Evolutionary conservation across 1,284 basidiomycete genomes (phyloP).

Genomic region (Malassezia globosa): DNA sequence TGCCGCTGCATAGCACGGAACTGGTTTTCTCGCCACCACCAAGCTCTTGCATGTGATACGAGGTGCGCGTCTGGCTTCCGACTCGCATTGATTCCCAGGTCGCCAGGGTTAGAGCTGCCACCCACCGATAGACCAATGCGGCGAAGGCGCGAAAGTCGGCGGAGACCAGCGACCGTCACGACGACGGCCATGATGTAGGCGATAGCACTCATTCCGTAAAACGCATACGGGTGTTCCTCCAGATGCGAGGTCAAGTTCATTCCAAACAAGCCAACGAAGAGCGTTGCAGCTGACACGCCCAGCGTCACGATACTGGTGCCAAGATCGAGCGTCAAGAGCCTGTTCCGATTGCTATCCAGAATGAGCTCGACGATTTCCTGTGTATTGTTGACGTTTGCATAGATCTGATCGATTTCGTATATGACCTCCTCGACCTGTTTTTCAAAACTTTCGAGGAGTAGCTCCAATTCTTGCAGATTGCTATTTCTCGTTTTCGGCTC

Average conservation of each 20-base stretch:
- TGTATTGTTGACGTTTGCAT: conserved; percentile 65
- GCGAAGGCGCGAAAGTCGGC: conserved; percentile 21
- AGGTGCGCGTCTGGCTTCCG: conserved; percentile 6
- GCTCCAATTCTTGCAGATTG: conserved; percentile 63
- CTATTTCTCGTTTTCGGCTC: conserved; percentile 15
- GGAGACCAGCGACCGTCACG: conserved; percentile 20
- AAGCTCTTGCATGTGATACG: conserved; percentile 14
- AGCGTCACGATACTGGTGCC: conserved; percentile 85
- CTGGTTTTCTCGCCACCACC: conserved; percentile 21
- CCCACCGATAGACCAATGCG: conserved; percentile 22
- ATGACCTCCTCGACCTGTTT: conserved; percentile 54
- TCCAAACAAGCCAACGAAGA: conserved; percentile 80
- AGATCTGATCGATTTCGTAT: conserved; percentile 28
- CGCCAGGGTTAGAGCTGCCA: not conserved
- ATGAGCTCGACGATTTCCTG: conserved; percentile 96
- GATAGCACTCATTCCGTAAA: conserved; percentile 20
- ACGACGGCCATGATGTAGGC: conserved; percentile 22
- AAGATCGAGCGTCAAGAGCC: conserved; percentile 77
- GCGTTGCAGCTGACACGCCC: conserved; percentile 81
- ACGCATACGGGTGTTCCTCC: conserved; percentile 32
- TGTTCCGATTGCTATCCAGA: conserved; percentile 88
- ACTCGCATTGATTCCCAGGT: not conserved
- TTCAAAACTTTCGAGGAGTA: conserved; percentile 80
- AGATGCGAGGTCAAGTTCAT: conserved; percentile 58
- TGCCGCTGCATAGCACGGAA: conserved; percentile 15